Conservation (phyloP, 768 basidiomycete species). For the Mycena albidolilacea region DNA sequence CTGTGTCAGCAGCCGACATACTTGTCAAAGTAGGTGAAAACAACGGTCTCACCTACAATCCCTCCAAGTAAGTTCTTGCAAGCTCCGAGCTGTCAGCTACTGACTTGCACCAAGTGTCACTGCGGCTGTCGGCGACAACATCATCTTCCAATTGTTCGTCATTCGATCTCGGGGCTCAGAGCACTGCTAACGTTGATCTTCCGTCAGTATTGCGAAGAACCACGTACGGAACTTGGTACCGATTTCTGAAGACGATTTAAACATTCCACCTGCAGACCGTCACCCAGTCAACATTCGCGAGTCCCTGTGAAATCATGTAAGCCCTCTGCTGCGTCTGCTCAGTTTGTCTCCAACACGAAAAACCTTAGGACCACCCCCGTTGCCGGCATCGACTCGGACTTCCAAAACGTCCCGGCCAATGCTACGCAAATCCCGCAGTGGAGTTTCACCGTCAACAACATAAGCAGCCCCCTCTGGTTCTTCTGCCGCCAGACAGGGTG, state of each 20-base stretch:
- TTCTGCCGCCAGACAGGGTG: slow-evolving; percentile 55
- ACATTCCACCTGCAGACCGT: slow-evolving; percentile 49
- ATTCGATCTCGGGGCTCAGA: slow-evolving; percentile 21
- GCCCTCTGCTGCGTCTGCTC: neutral
- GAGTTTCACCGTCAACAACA: slow-evolving; percentile 56
- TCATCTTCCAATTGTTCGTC: slow-evolving; percentile 40
- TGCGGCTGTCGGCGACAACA: slow-evolving; percentile 36
- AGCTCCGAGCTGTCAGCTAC: neutral
- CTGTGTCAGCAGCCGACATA: slow-evolving; percentile 28
- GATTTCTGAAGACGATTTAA: too few species aligned
- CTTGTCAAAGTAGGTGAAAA: slow-evolving; percentile 27
- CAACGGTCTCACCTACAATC: slow-evolving; percentile 15
- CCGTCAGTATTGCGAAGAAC: slow-evolving; percentile 47
- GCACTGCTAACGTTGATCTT: neutral
- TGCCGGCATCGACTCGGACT: slow-evolving; percentile 58
- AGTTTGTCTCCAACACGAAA: neutral
- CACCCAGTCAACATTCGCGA: slow-evolving; percentile 62
- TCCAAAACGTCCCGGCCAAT: slow-evolving; percentile 47
- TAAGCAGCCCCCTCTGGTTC: slow-evolving; percentile 60
- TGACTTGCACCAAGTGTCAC: slow-evolving; percentile 32
- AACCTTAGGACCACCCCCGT: slow-evolving; percentile 43
- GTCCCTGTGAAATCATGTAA: slow-evolving; percentile 55
- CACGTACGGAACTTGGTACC: slow-evolving; percentile 43
- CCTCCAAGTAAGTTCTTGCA: slow-evolving; percentile 11
- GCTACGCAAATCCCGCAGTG: slow-evolving; percentile 52